These are phyloP conservation scores for Sphaerosporella brunnea DNA, from an alignment of 495 filamentous ascomycete genomes.

Conservation along the genomic window DNA sequence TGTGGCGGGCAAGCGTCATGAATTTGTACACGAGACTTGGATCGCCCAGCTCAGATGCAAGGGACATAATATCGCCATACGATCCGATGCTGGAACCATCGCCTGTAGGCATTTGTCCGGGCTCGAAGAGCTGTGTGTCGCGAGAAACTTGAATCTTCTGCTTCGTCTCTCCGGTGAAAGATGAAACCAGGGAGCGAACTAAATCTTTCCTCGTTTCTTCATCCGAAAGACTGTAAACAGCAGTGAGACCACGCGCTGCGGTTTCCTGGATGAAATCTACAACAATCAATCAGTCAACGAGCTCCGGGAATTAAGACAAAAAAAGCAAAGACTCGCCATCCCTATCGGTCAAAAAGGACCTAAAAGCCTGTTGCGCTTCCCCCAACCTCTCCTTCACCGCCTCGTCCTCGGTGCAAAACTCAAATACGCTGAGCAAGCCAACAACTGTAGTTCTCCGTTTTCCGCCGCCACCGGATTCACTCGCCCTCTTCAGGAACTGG, in stretches of 20 bases:
- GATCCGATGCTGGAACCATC: slow-evolving; percentile 79
- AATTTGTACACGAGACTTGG: slow-evolving; percentile 89
- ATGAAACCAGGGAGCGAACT: slow-evolving; percentile 66
- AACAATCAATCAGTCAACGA: neutral
- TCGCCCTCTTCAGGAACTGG: slow-evolving; percentile 35
- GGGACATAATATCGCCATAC: slow-evolving; percentile 68
- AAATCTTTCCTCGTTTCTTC: slow-evolving; percentile 60
- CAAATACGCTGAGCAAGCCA: slow-evolving; percentile 62
- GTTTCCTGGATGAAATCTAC: slow-evolving; percentile 80
- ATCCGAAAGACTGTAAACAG: slow-evolving; percentile 86
- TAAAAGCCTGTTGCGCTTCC: slow-evolving; percentile 72
- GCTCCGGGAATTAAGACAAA: neutral
- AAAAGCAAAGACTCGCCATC: slow-evolving; percentile 31
- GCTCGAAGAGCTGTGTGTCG: slow-evolving; percentile 84
- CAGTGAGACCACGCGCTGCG: slow-evolving; percentile 68
- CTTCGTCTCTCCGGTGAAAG: slow-evolving; percentile 62
- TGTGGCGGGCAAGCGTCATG: slow-evolving; percentile 88
- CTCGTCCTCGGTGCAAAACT: slow-evolving; percentile 61
- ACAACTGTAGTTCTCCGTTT: slow-evolving; percentile 2
- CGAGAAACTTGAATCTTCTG: slow-evolving; percentile 57
- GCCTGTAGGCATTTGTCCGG: slow-evolving; percentile 78
- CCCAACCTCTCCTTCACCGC: slow-evolving; percentile 54
- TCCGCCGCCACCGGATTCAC: slow-evolving; percentile 3
- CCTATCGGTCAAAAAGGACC: slow-evolving; percentile 65
- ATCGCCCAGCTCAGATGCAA: slow-evolving; percentile 86